Base-by-base conservation (phyloP, 2,329 filamentous ascomycete genomes). In the Dactylellina drechsleri region DNA sequence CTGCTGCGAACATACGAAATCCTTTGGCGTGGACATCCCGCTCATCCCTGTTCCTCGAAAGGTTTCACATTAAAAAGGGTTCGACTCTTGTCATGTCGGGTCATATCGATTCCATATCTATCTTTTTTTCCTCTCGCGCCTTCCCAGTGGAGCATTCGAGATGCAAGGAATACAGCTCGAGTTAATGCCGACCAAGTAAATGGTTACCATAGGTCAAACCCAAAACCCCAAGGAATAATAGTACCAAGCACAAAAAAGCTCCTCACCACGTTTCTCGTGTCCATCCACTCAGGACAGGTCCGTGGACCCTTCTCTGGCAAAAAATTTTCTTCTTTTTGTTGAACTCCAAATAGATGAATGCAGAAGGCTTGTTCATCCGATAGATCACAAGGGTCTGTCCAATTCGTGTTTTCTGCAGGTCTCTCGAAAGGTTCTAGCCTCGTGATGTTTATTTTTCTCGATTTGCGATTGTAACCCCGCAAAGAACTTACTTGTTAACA, bases 41-140 rank as follows among this genome's bases (percentile, higher is more conserved):
- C 47, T 15, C 50, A 50, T 61, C 70, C 70, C 59, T 72, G 67
- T 56, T 66, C 52, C 18, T 53, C 45, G 16, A 73, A 20, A 66
- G 52, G 70, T 74, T 74, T 74, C 70, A 74, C 70, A 74, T 67
- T 52, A 50, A 66, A 57, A 54, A 62, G 66, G 50, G 65, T 56
- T 61, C 64, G 13, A 18, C 53, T 50, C 26, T 18, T 4, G n/a
- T 47, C 23, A 16, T 60, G 20, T 60, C 49, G 40, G 65, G 49
- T 49, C 41, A 68, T 68, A 45, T 58, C 36, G 23, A 45, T 66
- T 43, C 18, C 41, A 20, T 18, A 1, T 56, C n/a, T 56, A 43
- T 18, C 18, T 66, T 57, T 57, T 74, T 74, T 66, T 31, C 43
- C 62, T 59, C 61, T 53, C 16, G 26, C 40, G 54, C 54, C 61